phyloP scores from a whole-genome alignment of 2,329 filamentous ascomycete species.

The Fusarium sp. region DNA sequence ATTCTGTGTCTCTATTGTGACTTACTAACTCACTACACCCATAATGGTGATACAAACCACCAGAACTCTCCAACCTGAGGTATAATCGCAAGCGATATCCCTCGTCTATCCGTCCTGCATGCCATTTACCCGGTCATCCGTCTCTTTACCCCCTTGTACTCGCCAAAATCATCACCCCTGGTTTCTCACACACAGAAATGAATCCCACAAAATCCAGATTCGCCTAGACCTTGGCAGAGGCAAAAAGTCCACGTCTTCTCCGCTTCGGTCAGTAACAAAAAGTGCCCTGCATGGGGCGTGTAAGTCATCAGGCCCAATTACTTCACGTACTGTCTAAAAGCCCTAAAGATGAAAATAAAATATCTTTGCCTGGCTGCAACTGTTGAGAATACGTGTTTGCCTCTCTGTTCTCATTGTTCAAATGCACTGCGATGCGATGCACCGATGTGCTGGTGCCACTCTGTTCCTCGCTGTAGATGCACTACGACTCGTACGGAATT shows the following conservation, averaged over 20 bases:
- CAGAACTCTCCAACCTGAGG: neutral
- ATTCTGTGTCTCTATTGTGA: neutral
- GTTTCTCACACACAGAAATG: slow-evolving; percentile 13
- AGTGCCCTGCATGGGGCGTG: slow-evolving; percentile 19
- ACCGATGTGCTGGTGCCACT: slow-evolving; percentile 33
- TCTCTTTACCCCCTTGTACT: neutral
- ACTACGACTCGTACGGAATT: slow-evolving; percentile 19
- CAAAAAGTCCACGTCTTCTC: slow-evolving; percentile 29
- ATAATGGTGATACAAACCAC: neutral
- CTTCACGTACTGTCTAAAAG: slow-evolving; percentile 25
- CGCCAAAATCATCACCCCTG: slow-evolving; percentile 9
- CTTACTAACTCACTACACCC: neutral
- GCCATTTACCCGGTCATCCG: neutral
- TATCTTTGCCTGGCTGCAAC: slow-evolving; percentile 7
- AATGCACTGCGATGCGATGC: slow-evolving; percentile 3
- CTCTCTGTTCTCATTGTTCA: neutral
- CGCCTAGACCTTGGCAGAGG: slow-evolving; percentile 8
- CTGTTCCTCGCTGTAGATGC: slow-evolving; percentile 26
- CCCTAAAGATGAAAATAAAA: neutral
- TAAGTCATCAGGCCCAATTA: slow-evolving; percentile 18
- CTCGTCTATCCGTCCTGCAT: neutral
- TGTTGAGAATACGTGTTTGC: slow-evolving; percentile 38
- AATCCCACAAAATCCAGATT: slow-evolving; percentile 17
- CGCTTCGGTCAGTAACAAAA: slow-evolving; percentile 8
- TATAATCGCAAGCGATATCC: slow-evolving; percentile 4